Percentiles rank a stretch among this genome's conserved stretches.
Conservation (phyloP, 208 protist genomes). For the Wallacemonas sp. region DNA sequence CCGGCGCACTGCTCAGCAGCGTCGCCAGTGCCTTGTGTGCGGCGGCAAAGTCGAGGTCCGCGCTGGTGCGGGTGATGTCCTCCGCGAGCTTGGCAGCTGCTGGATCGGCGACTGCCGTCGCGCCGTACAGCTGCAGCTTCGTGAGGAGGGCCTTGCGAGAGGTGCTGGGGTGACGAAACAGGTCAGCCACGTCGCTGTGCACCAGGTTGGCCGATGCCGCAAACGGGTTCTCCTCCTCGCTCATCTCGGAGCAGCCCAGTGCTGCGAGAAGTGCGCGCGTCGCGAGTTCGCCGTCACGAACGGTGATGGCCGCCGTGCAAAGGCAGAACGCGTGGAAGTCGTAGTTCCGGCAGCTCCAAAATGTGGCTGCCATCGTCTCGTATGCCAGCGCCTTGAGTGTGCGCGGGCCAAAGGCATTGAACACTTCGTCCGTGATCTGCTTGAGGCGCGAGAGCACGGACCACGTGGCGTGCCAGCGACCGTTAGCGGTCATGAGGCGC, state of each 20-base stretch:
- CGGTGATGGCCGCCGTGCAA: constrained; percentile 36
- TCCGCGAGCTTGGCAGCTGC: constrained; percentile 15
- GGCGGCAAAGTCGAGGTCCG: constrained; percentile 6
- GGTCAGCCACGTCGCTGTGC: constrained; percentile 44
- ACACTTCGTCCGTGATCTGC: constrained; percentile 49
- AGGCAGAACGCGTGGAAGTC: constrained; percentile 78
- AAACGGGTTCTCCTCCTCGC: constrained; percentile 55
- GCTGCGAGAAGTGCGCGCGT: constrained; percentile 64
- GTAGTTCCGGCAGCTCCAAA: constrained; percentile 63
- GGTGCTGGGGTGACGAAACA: constrained; percentile 49
- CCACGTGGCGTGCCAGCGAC: constrained; percentile 50
- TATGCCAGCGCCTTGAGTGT: constrained; percentile 36
- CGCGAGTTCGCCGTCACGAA: constrained; percentile 29
- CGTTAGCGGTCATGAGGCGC: constrained; percentile 34
- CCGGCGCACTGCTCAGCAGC: constrained; percentile 12
- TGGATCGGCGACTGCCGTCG: constrained; percentile 6
- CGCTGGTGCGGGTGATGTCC: constrained; percentile 11
- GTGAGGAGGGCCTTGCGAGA: constrained; percentile 29
- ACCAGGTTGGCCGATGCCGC: constrained; percentile 32
- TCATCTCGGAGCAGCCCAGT: constrained; percentile 50
- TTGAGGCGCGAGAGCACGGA: constrained; percentile 55
- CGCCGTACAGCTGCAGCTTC: constrained; percentile 24
- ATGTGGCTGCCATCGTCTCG: constrained; percentile 58
- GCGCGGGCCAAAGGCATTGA: constrained; percentile 18
- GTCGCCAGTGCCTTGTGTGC: constrained; percentile 16